A percentile compares a stretch with the other conserved stretches of the same genome.
These are phyloP conservation scores for Mariannaea elegans DNA, from an alignment of 2,329 filamentous ascomycete genomes.

Conservation along the genomic window DNA sequence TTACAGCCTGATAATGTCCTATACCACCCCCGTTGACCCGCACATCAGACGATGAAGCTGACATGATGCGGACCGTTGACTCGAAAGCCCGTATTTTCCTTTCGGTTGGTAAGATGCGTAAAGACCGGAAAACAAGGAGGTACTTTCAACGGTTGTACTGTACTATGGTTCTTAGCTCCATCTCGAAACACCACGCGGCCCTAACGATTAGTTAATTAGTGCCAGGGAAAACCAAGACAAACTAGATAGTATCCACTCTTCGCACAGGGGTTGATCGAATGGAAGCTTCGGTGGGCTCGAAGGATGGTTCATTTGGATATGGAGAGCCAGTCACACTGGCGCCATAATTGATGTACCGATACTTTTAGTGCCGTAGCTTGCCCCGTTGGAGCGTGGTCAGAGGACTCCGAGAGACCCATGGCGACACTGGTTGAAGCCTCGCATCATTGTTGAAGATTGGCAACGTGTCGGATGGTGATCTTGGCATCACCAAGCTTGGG, in stretches of 20 bases:
- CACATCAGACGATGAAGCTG: conserved; percentile 9
- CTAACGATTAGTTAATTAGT: conserved; percentile 24
- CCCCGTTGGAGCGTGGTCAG: too few species aligned
- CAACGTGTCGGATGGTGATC: conserved; percentile 2
- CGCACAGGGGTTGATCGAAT: conserved; percentile 24
- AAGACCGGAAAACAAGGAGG: conserved; percentile 13
- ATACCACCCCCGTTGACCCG: conserved; percentile 6
- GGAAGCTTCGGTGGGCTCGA: conserved; percentile 25
- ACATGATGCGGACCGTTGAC: conserved; percentile 7
- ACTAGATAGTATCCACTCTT: conserved; percentile 28
- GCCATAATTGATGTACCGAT: conserved; percentile 9
- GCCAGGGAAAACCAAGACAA: conserved; percentile 23
- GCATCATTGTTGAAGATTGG: not conserved
- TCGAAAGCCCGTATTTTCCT: not conserved
- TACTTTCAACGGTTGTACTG: conserved; percentile 25
- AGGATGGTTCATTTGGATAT: conserved; percentile 20
- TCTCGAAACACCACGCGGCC: conserved; percentile 28
- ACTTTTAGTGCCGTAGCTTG: too few species aligned
- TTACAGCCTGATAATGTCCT: conserved; percentile 17
- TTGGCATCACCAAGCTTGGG: conserved; percentile 11
- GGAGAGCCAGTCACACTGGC: conserved; percentile 21
- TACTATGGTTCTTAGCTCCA: conserved; percentile 14
- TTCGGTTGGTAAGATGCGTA: conserved; percentile 10
- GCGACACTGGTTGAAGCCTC: not conserved
- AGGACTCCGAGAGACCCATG: not conserved